Conservation (phyloP, 176 grass and related monocot species). For the Triticum turgidum region DNA sequence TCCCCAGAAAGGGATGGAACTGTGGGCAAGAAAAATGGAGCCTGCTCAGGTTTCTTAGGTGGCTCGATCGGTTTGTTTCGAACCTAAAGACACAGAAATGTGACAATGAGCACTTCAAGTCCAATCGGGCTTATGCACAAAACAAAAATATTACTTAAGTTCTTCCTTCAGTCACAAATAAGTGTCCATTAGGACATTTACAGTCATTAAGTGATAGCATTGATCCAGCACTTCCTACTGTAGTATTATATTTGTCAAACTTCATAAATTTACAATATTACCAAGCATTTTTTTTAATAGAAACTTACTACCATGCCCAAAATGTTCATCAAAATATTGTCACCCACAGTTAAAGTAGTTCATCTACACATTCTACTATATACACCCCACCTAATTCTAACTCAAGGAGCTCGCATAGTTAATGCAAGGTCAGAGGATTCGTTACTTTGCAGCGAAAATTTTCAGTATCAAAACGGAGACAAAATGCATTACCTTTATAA, state of each 20-base stretch:
- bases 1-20: slow-evolving; percentile 88
- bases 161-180: neutral
- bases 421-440: slow-evolving; percentile 19
- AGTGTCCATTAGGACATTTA: neutral
- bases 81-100: slow-evolving; percentile 45
- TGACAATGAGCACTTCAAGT: neutral
- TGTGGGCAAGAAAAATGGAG: slow-evolving; percentile 95
- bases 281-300: neutral
- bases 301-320: neutral
- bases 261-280: neutral
- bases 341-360: neutral
- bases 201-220: neutral
- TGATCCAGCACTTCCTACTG: neutral
- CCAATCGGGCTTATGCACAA: neutral
- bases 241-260: neutral
- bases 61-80: slow-evolving; percentile 95
- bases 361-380: neutral
- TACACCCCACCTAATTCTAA: neutral
- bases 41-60: slow-evolving; percentile 96
- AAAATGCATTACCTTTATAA: slow-evolving; percentile 77
- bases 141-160: slow-evolving; percentile 8
- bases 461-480: slow-evolving; percentile 16
- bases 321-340: neutral
- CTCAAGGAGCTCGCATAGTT: neutral
- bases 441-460: slow-evolving; percentile 13